A percentile compares a stretch with the other conserved stretches of the same genome.
Evolutionary conservation across 1,284 basidiomycete genomes (phyloP).

Genomic region (Puccinia polysora): DNA sequence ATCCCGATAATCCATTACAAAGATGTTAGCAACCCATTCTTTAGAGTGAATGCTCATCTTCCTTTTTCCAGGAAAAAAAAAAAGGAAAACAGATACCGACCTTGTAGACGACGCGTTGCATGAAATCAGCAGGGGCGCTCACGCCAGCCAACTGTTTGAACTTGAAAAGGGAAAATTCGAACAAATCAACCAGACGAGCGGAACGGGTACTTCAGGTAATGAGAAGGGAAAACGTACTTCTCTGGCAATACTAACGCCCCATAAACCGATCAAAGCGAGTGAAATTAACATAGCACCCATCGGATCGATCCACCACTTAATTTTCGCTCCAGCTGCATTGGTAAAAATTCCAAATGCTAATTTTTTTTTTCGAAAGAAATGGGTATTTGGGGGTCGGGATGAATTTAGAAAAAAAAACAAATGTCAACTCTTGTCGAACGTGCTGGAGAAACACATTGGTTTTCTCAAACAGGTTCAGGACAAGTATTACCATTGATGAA

Average conservation of each 20-base stretch:
- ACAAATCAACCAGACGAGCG: neutral
- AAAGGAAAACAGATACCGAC: constrained; percentile 47
- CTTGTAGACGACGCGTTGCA: constrained; percentile 88
- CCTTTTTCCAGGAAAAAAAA: too few species aligned
- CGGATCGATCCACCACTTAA: constrained; percentile 63
- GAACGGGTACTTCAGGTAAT: neutral
- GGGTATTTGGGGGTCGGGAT: neutral
- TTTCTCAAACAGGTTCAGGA: too few species aligned
- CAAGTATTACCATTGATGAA: constrained; percentile 38
- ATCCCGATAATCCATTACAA: too few species aligned
- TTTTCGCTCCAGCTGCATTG: constrained; percentile 71
- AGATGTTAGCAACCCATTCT: too few species aligned
- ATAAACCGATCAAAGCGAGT: constrained; percentile 71
- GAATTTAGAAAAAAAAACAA: neutral
- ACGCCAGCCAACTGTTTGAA: constrained; percentile 85
- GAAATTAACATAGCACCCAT: constrained; percentile 63
- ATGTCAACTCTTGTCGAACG: too few species aligned
- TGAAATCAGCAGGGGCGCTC: constrained; percentile 81
- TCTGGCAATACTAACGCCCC: constrained; percentile 56
- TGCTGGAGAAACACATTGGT: too few species aligned
- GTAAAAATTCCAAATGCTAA: constrained; percentile 32
- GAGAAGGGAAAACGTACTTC: constrained; percentile 10
- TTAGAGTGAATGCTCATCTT: too few species aligned
- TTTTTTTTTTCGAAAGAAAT: neutral
- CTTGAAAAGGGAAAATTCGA: constrained; percentile 56